These are phyloP conservation scores for Crepidotus variabilis DNA, from an alignment of 768 basidiomycete species.

Conservation along the genomic window DNA sequence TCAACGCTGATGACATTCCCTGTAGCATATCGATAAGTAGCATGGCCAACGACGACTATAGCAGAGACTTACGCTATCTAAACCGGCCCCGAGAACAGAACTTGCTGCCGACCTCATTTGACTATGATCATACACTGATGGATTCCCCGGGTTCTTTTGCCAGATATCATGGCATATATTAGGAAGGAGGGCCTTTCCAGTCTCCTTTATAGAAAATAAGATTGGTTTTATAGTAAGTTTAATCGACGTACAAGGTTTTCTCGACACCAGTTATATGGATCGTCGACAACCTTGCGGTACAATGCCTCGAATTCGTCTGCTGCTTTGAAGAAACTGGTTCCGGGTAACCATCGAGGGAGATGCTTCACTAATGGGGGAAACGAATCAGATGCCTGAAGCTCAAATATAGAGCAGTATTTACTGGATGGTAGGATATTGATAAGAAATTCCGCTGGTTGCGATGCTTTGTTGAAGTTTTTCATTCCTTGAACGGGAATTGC, in stretches of 20 bases:
- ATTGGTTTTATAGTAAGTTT: neutral
- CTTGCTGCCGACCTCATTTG: constrained; percentile 33
- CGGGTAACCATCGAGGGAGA: constrained; percentile 52
- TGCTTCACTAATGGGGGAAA: constrained; percentile 23
- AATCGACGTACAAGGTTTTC: constrained; percentile 35
- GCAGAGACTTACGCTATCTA: constrained; percentile 14
- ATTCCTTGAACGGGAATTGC: constrained; percentile 39
- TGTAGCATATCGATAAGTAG: constrained; percentile 15
- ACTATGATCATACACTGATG: constrained; percentile 32
- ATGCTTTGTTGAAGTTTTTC: constrained; percentile 42
- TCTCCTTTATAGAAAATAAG: constrained; percentile 23
- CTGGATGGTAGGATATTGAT: constrained; percentile 34
- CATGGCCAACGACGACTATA: neutral
- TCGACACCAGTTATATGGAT: constrained; percentile 29
- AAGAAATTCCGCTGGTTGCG: constrained; percentile 28
- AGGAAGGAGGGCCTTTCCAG: constrained; percentile 37
- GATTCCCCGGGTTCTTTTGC: constrained; percentile 18
- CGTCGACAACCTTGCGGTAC: constrained; percentile 9
- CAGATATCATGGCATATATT: constrained; percentile 28
- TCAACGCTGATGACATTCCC: constrained; percentile 37
- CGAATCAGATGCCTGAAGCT: neutral
- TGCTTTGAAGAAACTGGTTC: constrained; percentile 43
- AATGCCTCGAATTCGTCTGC: constrained; percentile 30
- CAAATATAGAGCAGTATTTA: constrained; percentile 6
- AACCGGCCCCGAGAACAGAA: constrained; percentile 15